Conservation (phyloP, 2,329 filamentous ascomycete genomes). For the Hymenoscyphus fructigenus region DNA sequence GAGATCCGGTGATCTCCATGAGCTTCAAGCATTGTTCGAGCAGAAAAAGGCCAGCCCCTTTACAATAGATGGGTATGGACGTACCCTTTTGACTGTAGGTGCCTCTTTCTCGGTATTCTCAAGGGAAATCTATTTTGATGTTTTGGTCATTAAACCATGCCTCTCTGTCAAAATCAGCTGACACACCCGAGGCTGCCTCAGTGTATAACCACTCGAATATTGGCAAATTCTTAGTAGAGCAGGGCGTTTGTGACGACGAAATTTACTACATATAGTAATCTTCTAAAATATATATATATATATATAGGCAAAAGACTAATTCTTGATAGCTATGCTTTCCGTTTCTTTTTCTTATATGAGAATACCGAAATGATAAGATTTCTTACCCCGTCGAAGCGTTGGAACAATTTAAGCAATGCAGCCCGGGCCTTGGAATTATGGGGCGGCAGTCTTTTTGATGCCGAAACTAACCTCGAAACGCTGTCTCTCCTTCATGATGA, state of each 20-base stretch:
- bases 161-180: too few species aligned
- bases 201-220: background rate
- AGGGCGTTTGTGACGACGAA: background rate
- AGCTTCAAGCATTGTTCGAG: background rate
- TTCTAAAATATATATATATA: background rate
- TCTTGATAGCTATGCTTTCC: background rate
- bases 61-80: background rate
- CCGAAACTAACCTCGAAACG: background rate
- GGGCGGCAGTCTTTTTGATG: background rate
- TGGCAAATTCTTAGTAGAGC: conserved; percentile 2
- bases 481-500: background rate
- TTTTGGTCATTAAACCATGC: too few species aligned
- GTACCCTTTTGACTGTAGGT: background rate
- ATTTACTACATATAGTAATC: background rate
- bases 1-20: background rate
- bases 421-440: background rate
- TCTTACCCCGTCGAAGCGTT: background rate
- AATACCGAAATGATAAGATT: background rate
- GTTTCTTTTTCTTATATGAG: background rate
- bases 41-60: background rate
- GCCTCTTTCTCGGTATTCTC: background rate
- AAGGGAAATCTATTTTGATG: too few species aligned
- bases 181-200: background rate
- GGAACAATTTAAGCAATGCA: background rate
- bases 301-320: background rate